Evolutionary conservation across 345 rosid species (phyloP), one percentile per base, ranked within the genome.

Genomic region (thale cress (Arabidopsis thaliana)): DNA sequence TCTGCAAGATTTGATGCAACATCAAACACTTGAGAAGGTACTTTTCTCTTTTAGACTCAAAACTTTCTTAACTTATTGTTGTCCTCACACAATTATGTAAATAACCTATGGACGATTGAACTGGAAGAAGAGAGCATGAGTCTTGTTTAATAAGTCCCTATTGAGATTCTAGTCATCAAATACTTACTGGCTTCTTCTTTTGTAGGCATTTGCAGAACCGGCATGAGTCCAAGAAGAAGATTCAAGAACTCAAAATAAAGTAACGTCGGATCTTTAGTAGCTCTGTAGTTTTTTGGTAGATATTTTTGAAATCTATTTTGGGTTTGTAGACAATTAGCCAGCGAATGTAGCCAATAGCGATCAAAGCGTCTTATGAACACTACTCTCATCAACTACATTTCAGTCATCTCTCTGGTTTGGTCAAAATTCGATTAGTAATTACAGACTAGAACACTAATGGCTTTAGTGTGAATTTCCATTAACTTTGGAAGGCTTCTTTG

Each of bases 11-110:
- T 34, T 59, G 60, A 69, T 69, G 69, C 71, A 67, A 44, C 72
- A 42, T 48, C 25, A 5, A 71, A 83, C 51, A 77, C 30, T 66
- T 72, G 72, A 67, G 30, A 48, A 46, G 66, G 67, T 71, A 71
- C 33, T 4, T 20, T 45, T 11, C 32, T 32, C 42, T 30, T 46
- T 32, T 16, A 60, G n/a, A 48, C 57, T 10, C 32, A 14, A 6
- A 65, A 32, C 46, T 59, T 37, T 38, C 30, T 5, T 36, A 11
- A 1, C 14, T 11, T 51, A 3, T 4, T 28, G 32, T 28, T 28
- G 57, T 16, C 20, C 33, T 51, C 5, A 51, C 57, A 1, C 58
- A 25, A 6, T 25, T 53, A 34, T 53, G 59, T 53, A 11, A 25
- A 12, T 53, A 53, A 7, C 16, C 20, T 25, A 28, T 28, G 20